Evolutionary conservation across 192 early-diverging fungal genomes (phyloP).

Genomic region (Coemansia biformis): DNA sequence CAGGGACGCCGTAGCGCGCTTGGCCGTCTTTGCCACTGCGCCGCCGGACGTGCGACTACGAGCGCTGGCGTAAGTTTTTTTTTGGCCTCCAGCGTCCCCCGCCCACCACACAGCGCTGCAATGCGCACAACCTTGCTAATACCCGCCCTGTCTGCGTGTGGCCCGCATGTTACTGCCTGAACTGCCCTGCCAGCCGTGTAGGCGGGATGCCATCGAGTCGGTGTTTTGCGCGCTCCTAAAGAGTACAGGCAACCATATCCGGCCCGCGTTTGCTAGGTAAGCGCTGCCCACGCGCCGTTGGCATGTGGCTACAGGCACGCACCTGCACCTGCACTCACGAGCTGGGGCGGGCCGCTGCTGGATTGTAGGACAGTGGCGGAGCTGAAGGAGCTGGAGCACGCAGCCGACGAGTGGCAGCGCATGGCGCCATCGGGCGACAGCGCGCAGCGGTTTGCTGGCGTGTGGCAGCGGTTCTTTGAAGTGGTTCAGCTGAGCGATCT

Average conservation of each 20-base stretch:
- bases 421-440: too few relatives aligned
- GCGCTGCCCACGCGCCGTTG: too few relatives aligned
- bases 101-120: too few relatives aligned
- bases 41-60: conserved; percentile 56
- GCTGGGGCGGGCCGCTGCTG: too few relatives aligned
- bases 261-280: conserved; percentile 21
- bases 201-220: conserved; percentile 64
- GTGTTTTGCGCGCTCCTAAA: conserved; percentile 74
- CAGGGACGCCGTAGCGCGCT: conserved; percentile 66
- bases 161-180: too few relatives aligned
- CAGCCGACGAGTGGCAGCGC: conserved; percentile 25
- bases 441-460: conserved; percentile 51
- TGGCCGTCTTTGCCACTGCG: conserved; percentile 59
- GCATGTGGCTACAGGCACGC: too few relatives aligned
- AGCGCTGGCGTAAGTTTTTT: conserved; percentile 56
- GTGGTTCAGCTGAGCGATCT: conserved; percentile 91
- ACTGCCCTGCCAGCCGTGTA: too few relatives aligned
- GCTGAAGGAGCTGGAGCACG: conserved; percentile 34
- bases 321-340: too few relatives aligned
- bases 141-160: too few relatives aligned
- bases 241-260: conserved; percentile 56
- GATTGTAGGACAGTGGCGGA: conserved; percentile 16
- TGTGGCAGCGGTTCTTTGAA: conserved; percentile 80
- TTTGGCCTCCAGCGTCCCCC: too few relatives aligned
- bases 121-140: too few relatives aligned